These are phyloP conservation scores for Volvariella volvacea DNA, from an alignment of 1,284 basidiomycete species.

Conservation along the genomic window DNA sequence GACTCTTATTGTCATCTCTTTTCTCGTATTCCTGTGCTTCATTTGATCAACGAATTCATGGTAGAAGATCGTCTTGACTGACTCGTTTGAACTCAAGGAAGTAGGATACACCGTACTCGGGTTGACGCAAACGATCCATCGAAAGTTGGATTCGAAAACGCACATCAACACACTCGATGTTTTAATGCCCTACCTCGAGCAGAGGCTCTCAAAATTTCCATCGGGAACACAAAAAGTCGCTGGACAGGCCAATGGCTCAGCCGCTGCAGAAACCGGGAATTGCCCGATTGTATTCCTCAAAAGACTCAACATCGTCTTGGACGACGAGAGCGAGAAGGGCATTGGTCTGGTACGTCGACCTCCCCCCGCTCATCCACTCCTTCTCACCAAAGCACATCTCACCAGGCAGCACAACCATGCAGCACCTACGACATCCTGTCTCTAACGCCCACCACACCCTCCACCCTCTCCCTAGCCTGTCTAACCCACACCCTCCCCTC, in stretches of 20 bases:
- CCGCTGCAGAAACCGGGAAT: slow-evolving; percentile 7
- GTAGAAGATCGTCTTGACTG: too few relatives aligned
- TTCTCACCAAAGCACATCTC: background rate
- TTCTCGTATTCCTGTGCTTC: background rate
- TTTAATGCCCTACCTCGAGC: slow-evolving; percentile 46
- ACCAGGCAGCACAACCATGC: slow-evolving; percentile 37
- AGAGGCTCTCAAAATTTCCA: slow-evolving; percentile 21
- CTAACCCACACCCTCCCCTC: slow-evolving; percentile 78
- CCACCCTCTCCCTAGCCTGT: slow-evolving; percentile 73
- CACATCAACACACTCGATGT: slow-evolving; percentile 55
- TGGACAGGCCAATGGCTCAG: background rate
- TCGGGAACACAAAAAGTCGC: background rate
- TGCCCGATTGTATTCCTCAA: slow-evolving; percentile 56
- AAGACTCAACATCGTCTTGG: slow-evolving; percentile 64
- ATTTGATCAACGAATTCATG: slow-evolving; percentile 12
- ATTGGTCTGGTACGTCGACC: slow-evolving; percentile 57
- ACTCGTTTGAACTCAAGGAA: slow-evolving; percentile 20
- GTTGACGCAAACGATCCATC: slow-evolving; percentile 60
- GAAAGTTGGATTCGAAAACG: slow-evolving; percentile 62
- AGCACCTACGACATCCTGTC: slow-evolving; percentile 71
- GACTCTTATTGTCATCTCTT: background rate
- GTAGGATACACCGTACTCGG: slow-evolving; percentile 78
- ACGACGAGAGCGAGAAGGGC: slow-evolving; percentile 76
- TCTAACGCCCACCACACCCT: slow-evolving; percentile 63
- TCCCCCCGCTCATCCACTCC: slow-evolving; percentile 2